Evolutionary conservation across 176 grass and related monocot species (phyloP).

Genomic region (Musa schizocarpa): DNA sequence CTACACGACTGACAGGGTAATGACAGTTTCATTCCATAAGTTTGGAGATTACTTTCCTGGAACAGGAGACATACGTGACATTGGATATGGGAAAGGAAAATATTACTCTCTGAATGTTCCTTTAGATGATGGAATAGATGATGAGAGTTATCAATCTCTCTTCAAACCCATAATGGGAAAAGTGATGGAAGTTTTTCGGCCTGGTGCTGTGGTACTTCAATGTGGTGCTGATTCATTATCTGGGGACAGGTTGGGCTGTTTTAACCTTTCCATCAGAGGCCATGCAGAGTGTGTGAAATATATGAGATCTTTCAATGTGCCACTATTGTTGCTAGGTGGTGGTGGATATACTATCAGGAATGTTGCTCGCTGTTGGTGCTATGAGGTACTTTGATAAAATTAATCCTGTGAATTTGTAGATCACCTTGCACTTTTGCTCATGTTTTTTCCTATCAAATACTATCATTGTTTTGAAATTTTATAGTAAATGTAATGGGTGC

Average conservation of each 20-base stretch:
- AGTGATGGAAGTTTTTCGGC: conserved; percentile 86
- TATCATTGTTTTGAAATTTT: background rate
- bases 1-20: conserved; percentile 85
- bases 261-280: conserved; percentile 84
- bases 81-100: conserved; percentile 60
- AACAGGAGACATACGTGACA: conserved; percentile 61
- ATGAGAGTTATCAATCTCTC: conserved; percentile 80
- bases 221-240: conserved; percentile 85
- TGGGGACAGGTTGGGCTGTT: conserved; percentile 81
- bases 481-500: background rate
- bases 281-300: conserved; percentile 85
- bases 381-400: conserved; percentile 49
- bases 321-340: conserved; percentile 69
- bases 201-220: conserved; percentile 84
- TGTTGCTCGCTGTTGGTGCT: conserved; percentile 91
- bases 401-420: conserved; percentile 2
- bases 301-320: conserved; percentile 97
- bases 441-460: background rate
- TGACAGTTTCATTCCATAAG: conserved; percentile 91
- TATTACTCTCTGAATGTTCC: conserved; percentile 91
- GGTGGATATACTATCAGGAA: conserved; percentile 92
- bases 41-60: conserved; percentile 96
- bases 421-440: background rate
- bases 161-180: conserved; percentile 88
- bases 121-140: conserved; percentile 79